A percentile compares a stretch with the other conserved stretches of the same genome.
Evolutionary conservation across 768 basidiomycete genomes (phyloP).

Genomic region (Plicaturopsis crispa): DNA sequence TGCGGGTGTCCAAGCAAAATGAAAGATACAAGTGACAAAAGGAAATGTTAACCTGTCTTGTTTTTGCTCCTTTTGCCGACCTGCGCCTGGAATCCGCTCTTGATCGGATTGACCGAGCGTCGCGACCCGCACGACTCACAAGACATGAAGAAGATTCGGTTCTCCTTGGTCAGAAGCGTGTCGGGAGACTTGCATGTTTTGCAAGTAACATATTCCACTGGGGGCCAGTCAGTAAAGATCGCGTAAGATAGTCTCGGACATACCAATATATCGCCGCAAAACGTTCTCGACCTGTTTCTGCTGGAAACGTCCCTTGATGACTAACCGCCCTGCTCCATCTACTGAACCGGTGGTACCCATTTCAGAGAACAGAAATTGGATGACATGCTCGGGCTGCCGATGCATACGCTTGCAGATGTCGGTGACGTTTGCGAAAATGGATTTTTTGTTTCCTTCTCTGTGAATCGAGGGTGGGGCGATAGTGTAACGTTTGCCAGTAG

Average conservation of each 20-base stretch:
- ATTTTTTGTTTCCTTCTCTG: slow-evolving; percentile 95
- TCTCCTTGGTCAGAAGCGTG: slow-evolving; percentile 94
- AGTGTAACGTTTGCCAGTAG: slow-evolving; percentile 89
- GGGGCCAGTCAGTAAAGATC: background rate
- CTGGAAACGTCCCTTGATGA: slow-evolving; percentile 97
- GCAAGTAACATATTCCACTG: slow-evolving; percentile 98
- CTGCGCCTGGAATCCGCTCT: slow-evolving; percentile 98
- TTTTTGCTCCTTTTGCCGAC: slow-evolving; percentile 84
- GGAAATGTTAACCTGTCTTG: slow-evolving; percentile 64
- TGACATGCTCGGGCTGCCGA: slow-evolving; percentile 94
- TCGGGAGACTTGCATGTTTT: slow-evolving; percentile 99
- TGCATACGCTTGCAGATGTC: slow-evolving; percentile 99
- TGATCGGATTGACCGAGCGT: slow-evolving; percentile 92
- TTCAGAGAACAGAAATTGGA: slow-evolving; percentile 94
- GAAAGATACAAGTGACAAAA: too few species aligned
- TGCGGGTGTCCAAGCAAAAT: too few species aligned
- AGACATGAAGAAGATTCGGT: slow-evolving; percentile 97
- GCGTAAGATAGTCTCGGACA: too few species aligned
- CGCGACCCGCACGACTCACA: slow-evolving; percentile 88
- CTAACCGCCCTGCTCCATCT: slow-evolving; percentile 83
- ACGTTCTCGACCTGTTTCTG: slow-evolving; percentile 99
- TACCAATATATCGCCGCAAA: slow-evolving; percentile 91
- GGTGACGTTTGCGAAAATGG: slow-evolving; percentile 92
- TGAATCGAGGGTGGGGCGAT: slow-evolving; percentile 93
- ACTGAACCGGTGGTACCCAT: slow-evolving; percentile 97